phyloP scores from a whole-genome alignment of 495 filamentous ascomycete species.

The Hypoxylon lienhwacheense region DNA sequence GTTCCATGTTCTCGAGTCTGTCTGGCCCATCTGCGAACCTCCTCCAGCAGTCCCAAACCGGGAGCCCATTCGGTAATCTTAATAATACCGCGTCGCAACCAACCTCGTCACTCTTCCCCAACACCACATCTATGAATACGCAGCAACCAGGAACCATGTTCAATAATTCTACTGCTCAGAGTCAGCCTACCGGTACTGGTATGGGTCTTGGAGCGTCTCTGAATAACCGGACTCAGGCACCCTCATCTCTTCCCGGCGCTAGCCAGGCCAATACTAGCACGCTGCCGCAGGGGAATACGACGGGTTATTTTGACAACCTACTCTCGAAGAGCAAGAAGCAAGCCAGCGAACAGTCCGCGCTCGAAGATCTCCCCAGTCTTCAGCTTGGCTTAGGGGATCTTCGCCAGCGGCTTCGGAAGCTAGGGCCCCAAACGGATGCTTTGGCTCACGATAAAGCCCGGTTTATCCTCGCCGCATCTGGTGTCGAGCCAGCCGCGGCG shows the following conservation, averaged over 20 bases:
- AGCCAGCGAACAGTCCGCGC: slow-evolving; percentile 53
- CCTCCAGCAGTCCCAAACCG: slow-evolving; percentile 10
- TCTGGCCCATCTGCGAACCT: no score
- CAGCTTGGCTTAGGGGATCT: slow-evolving; percentile 88
- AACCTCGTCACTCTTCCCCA: slow-evolving; percentile 3
- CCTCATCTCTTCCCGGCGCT: slow-evolving; percentile 24
- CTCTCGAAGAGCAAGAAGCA: slow-evolving; percentile 75
- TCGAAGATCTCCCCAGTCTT: slow-evolving; percentile 65
- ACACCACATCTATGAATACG: slow-evolving; percentile 8
- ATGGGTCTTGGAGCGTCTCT: slow-evolving; percentile 12
- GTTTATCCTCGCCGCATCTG: slow-evolving; percentile 88
- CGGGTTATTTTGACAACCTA: slow-evolving; percentile 84
- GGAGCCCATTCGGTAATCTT: neutral
- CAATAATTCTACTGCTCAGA: slow-evolving; percentile 9
- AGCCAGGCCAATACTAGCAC: slow-evolving; percentile 20
- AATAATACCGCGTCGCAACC: neutral
- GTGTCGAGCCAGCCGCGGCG: slow-evolving; percentile 74
- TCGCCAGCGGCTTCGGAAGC: slow-evolving; percentile 75
- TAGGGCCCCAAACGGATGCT: slow-evolving; percentile 60
- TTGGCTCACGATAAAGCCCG: slow-evolving; percentile 68
- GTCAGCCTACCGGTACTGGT: slow-evolving; percentile 17
- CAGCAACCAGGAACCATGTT: slow-evolving; percentile 31
- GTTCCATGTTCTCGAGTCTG: no score
- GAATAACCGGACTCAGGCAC: slow-evolving; percentile 16
- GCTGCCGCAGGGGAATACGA: slow-evolving; percentile 40